Evolutionary conservation across 495 filamentous ascomycete species (phyloP), one percentile per base, ranked within the genome.

Genomic region (Aspergillus carlsbadensis): DNA sequence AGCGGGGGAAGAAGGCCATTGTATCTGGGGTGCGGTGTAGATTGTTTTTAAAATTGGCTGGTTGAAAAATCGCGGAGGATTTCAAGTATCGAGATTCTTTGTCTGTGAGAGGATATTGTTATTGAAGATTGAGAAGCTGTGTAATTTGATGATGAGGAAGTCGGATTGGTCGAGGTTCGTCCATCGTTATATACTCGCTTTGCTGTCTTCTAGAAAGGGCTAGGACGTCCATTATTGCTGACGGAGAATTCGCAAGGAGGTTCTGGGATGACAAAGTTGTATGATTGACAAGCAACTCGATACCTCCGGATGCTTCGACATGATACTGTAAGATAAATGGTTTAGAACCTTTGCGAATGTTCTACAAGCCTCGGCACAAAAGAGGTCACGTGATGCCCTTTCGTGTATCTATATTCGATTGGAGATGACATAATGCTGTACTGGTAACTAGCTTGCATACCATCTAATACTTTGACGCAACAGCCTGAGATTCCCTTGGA

Each of bases 1-100:
- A 39, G 63, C 78, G 78, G 59, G 84, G 74, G 70, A 87, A 83
- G 74, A 89, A 77, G 63, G 87, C 78, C 88, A 92, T 90, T 61
- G 70, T 83, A 70, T 54, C 7, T 36, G 15, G 21, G 18, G 17
- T n/a, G 13, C 10, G 22, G 10, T 8, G 26, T 34, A 10, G 31
- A 11, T 26, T 10, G 40, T 17, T 37, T 44, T 10, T 24, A 5
- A 22, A 11, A 8, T 24, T 35, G 26, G 17, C 36, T 13, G 24
- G 10, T 11, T 54, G 51, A 58, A 59, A 52, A 41, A 46, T 47
- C 24, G 41, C 8, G 52, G 14, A 36, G 10, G 31, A 13, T 49
- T 36, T 36, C 14, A 21, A 18, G 26, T 34, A 2, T 10, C 22
- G 46, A 36, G 14, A 33, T 22, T n/a, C n/a, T 21, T 49, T 18